Evolutionary conservation across 2,329 filamentous ascomycete genomes (phyloP).

Genomic region (Cryphonectria japonica): DNA sequence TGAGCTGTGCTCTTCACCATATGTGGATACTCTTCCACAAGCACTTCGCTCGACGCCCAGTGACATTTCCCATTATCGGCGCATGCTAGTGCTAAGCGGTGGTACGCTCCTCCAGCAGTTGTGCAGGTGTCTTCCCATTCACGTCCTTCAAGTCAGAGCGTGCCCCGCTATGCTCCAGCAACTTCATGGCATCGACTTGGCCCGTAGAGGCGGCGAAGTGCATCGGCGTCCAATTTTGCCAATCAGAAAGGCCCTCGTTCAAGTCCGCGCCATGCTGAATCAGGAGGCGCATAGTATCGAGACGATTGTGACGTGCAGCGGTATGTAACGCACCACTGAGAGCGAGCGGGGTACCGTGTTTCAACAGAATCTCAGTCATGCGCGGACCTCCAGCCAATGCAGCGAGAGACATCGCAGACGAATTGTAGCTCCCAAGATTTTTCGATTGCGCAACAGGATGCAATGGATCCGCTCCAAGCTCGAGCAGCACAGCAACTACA

Average conservation of each 20-base stretch:
- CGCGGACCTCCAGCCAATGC: background rate
- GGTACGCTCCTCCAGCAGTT: constrained; percentile 17
- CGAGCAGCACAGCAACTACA: constrained; percentile 16
- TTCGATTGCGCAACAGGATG: constrained; percentile 1
- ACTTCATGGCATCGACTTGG: constrained; percentile 17
- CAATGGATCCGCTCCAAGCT: constrained; percentile 18
- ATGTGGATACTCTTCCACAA: background rate
- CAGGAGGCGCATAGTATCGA: constrained; percentile 21
- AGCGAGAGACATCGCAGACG: constrained; percentile 18
- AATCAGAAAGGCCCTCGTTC: constrained; percentile 8
- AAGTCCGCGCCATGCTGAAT: constrained; percentile 12
- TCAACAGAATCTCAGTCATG: constrained; percentile 16
- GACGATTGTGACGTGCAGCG: background rate
- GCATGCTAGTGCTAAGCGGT: constrained; percentile 1
- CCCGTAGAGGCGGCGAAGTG: constrained; percentile 20
- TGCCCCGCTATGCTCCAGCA: constrained; percentile 20
- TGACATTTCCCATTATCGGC: constrained; percentile 2
- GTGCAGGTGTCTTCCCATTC: constrained; percentile 19
- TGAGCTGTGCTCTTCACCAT: constrained; percentile 12
- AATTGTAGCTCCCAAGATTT: background rate
- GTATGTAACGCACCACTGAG: background rate
- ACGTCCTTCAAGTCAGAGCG: constrained; percentile 20
- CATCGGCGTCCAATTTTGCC: constrained; percentile 18
- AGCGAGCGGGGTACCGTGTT: constrained; percentile 11
- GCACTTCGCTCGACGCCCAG: constrained; percentile 1